These are phyloP conservation scores for Zasmidium cellare DNA, from an alignment of 2,329 filamentous ascomycete species.

Conservation along the genomic window DNA sequence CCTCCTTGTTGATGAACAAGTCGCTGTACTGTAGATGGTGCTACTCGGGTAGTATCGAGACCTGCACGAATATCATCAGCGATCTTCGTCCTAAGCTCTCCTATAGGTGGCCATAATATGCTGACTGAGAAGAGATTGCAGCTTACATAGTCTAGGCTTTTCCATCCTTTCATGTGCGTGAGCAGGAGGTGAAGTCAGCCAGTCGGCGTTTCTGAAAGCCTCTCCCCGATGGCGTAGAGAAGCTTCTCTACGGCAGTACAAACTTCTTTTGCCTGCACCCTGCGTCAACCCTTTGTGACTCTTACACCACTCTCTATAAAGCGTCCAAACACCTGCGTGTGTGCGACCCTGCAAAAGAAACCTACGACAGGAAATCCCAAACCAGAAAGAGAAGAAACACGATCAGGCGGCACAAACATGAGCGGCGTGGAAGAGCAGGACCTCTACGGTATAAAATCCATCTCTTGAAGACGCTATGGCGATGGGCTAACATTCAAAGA, in stretches of 20 bases:
- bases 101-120: too few relatives aligned
- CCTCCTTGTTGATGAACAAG: too few relatives aligned
- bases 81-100: too few relatives aligned
- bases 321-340: too few relatives aligned
- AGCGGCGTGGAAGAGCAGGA: slow-evolving; percentile 52
- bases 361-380: not conserved
- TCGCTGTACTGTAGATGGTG: too few relatives aligned
- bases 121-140: too few relatives aligned
- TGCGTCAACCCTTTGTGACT: not conserved
- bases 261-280: not conserved
- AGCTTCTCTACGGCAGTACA: not conserved
- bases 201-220: not conserved
- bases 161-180: too few relatives aligned
- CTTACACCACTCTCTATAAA: not conserved
- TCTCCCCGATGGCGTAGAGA: too few relatives aligned
- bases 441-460: slow-evolving; percentile 52
- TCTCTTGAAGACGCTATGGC: not conserved
- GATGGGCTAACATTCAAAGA: slow-evolving; percentile 54
- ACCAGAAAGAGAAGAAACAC: not conserved
- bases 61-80: too few relatives aligned
- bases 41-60: too few relatives aligned
- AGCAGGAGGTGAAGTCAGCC: not conserved
- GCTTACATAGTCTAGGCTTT: too few relatives aligned
- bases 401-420: slow-evolving; percentile 16
- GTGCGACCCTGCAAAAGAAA: too few relatives aligned